Conservation (phyloP, 129 eudicot species). For the Sambucus nigra region DNA sequence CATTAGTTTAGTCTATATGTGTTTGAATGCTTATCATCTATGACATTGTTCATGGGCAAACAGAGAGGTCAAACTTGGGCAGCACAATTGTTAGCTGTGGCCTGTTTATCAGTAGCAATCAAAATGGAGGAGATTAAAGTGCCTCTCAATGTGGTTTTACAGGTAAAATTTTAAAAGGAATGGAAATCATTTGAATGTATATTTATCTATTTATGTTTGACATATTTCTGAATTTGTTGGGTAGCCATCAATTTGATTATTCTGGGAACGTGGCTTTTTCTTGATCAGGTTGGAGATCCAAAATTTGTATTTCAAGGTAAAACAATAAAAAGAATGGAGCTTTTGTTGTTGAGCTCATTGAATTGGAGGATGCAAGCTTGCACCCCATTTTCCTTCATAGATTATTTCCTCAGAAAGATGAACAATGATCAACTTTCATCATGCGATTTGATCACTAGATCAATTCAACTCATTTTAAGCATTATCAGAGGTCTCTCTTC, state of each 20-base stretch:
- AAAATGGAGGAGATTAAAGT: constrained; percentile 46
- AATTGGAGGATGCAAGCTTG: constrained; percentile 42
- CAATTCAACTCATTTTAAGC: constrained; percentile 37
- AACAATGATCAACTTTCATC: constrained; percentile 15
- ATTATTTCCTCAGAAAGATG: constrained; percentile 31
- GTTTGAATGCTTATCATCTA: constrained; percentile 6
- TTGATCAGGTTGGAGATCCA: constrained; percentile 40
- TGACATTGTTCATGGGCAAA: not conserved
- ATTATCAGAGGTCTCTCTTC: constrained; percentile 33
- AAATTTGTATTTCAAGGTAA: constrained; percentile 29
- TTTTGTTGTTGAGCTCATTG: constrained; percentile 33
- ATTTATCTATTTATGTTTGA: not conserved
- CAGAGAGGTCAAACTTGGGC: constrained; percentile 39
- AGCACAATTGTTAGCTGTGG: constrained; percentile 39
- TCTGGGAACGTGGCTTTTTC: not conserved
- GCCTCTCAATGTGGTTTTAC: constrained; percentile 30
- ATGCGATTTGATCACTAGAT: constrained; percentile 17
- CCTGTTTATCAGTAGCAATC: constrained; percentile 55
- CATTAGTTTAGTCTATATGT: not conserved
- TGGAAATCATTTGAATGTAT: too few species aligned
- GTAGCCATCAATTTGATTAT: too few species aligned
- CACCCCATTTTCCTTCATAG: constrained; percentile 50
- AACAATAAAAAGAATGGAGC: constrained; percentile 49
- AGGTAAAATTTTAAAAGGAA: constrained; percentile 24
- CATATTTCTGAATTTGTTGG: not conserved